Evolutionary conservation across 106 monocot species (phyloP), one percentile per base, ranked within the genome.

Genomic region (Phalaenopsis aphrodite): DNA sequence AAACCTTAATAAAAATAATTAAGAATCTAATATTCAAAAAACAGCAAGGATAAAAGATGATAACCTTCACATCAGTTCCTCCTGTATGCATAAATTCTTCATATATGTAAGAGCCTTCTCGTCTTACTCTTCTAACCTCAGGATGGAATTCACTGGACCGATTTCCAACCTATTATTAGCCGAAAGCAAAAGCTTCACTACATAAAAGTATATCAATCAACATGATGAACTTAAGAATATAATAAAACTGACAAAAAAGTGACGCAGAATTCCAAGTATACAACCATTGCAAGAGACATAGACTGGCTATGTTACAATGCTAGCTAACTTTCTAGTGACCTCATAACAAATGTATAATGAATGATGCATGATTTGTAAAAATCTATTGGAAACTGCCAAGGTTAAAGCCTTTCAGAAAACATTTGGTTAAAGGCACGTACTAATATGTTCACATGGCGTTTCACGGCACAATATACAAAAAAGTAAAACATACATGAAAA

Each of bases 1-100:
- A 61, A 61, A 61, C 3, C 21, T 21, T 61, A 19, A 61, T 21
- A 21, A 61, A 61, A 61, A 61, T 52, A 52, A 52, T 61, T 61
- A 5, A 61, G 61, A 61, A n/a, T 61, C 61, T 21, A 21, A n/a
- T 4, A 61, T 21, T 61, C 7, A 61, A 21, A 61, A 61, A 21
- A 61, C 5, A 5, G 52, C 3, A 65, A 8, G 64, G 24, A 65
- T 21, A 65, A 1, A 65, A 65, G 2, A 15, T 11, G 38, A 64
- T 68, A 87, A 94, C 98, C 94, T 98, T 98, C 45, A 98, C 98
- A 88, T 98, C 98, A 69, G 98, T 98, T 76, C 98, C 98, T 72
- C 97, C 98, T 43, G 98, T 98, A 85, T 94, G 88, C 98, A 98
- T 98, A 84, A 98, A 98, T 76, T 98, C 98, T 87, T 98, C 98